Conservation (phyloP, 2,329 filamentous ascomycete genomes). For the Erysiphe pulchra region DNA sequence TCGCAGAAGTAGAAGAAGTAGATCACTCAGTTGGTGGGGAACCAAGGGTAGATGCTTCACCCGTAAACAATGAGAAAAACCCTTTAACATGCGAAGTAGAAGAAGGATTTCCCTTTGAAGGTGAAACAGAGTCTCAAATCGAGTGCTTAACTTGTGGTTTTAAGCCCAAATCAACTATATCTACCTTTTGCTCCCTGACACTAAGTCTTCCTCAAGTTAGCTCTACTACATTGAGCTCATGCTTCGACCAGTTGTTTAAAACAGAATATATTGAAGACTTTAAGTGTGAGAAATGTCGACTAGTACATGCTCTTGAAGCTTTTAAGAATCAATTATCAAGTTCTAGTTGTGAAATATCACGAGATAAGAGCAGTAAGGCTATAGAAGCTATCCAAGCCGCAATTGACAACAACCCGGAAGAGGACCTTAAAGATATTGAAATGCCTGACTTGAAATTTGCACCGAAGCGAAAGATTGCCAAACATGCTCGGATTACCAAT, state of each 20-base stretch:
- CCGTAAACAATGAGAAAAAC: too few species aligned
- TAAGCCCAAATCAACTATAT: slow-evolving; percentile 60
- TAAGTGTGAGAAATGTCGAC: slow-evolving; percentile 74
- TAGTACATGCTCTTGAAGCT: slow-evolving; percentile 49
- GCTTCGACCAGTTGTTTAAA: slow-evolving; percentile 85
- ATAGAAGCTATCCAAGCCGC: slow-evolving; percentile 41
- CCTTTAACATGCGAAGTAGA: too few species aligned
- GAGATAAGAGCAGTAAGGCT: slow-evolving; percentile 24
- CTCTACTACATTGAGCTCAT: slow-evolving; percentile 59
- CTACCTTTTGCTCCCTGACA: slow-evolving; percentile 76
- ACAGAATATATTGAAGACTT: slow-evolving; percentile 93
- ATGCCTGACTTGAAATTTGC: slow-evolving; percentile 51
- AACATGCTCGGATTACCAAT: slow-evolving; percentile 61
- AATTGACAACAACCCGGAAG: slow-evolving; percentile 61
- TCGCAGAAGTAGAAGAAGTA: too few species aligned
- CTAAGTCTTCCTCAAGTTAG: slow-evolving; percentile 68
- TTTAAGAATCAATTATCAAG: slow-evolving; percentile 31
- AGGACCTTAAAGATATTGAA: slow-evolving; percentile 40
- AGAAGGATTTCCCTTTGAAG: slow-evolving; percentile 42
- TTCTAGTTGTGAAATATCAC: slow-evolving; percentile 25
- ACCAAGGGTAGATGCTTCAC: too few species aligned
- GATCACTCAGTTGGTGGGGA: too few species aligned
- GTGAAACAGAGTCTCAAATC: slow-evolving; percentile 78
- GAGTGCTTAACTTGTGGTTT: slow-evolving; percentile 79
- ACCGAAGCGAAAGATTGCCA: slow-evolving; percentile 62